Conservation (phyloP, 306 rosid genomes). For the Arachis hypogaea region DNA sequence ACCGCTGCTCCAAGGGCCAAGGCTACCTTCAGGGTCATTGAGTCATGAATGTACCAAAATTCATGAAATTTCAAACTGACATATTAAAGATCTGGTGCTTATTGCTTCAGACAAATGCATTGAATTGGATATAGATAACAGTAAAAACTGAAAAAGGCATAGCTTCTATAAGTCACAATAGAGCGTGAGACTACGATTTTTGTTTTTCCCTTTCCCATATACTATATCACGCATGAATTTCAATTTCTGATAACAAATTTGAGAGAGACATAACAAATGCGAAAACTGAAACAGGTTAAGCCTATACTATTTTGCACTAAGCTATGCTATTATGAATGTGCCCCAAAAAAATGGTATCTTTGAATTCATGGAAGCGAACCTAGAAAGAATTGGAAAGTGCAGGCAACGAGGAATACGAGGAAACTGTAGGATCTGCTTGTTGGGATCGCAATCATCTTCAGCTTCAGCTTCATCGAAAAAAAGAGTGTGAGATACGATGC, state of each 20-base stretch:
- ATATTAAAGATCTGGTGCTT: not conserved
- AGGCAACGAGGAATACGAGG: slow-evolving; percentile 37
- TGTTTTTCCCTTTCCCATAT: no score
- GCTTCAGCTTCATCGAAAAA: not conserved
- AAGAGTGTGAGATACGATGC: not conserved
- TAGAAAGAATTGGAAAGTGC: slow-evolving; percentile 47
- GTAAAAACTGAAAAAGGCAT: not conserved
- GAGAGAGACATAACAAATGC: not conserved
- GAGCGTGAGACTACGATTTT: not conserved
- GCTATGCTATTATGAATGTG: not conserved
- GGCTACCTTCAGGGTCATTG: no score
- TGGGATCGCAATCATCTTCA: slow-evolving; percentile 50
- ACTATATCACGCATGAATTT: no score
- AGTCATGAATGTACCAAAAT: no score
- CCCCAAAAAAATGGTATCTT: no score
- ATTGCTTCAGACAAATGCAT: slow-evolving; percentile 2
- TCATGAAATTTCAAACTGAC: no score
- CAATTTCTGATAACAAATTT: not conserved
- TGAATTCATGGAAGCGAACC: slow-evolving; percentile 35
- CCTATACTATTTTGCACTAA: not conserved
- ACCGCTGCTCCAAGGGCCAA: no score
- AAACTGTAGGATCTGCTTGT: slow-evolving; percentile 46
- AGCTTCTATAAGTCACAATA: not conserved
- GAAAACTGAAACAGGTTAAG: slow-evolving; percentile 4
- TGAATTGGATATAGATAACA: not conserved